phyloP scores from a whole-genome alignment of 2,329 filamentous ascomycete genomes.

The Xylariaceae sp. region DNA sequence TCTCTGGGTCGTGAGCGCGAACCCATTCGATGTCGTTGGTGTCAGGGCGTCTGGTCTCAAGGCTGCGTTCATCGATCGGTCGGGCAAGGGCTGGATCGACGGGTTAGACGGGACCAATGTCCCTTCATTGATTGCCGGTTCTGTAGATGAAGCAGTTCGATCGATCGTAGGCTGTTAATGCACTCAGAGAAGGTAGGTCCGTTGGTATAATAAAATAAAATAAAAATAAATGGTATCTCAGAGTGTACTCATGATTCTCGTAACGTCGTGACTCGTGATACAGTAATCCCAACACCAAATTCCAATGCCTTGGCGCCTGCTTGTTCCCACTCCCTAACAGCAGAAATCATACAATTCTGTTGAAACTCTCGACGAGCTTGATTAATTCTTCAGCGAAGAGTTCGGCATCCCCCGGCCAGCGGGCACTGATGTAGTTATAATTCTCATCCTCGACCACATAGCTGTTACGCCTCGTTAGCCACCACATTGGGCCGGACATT shows the following conservation, averaged over 20 bases:
- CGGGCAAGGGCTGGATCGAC: slow-evolving; percentile 62
- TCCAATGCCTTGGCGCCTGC: too few species aligned
- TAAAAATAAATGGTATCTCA: slow-evolving; percentile 6
- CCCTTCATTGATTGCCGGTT: slow-evolving; percentile 52
- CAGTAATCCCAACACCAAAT: background rate
- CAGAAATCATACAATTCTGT: slow-evolving; percentile 24
- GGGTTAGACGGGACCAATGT: slow-evolving; percentile 45
- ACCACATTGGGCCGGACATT: background rate
- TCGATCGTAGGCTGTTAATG: slow-evolving; percentile 29
- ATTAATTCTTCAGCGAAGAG: slow-evolving; percentile 41
- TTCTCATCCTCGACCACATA: slow-evolving; percentile 47
- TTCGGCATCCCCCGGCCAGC: slow-evolving; percentile 43
- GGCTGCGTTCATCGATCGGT: slow-evolving; percentile 64
- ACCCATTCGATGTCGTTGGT: slow-evolving; percentile 69
- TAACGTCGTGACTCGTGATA: slow-evolving; percentile 13
- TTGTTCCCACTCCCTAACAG: background rate
- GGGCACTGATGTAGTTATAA: slow-evolving; percentile 48
- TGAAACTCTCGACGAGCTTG: slow-evolving; percentile 37
- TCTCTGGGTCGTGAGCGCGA: slow-evolving; percentile 67
- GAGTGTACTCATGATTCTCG: slow-evolving; percentile 5
- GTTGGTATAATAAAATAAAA: slow-evolving; percentile 7
- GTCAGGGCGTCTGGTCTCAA: slow-evolving; percentile 58
- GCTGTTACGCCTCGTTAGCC: slow-evolving; percentile 26
- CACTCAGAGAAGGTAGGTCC: background rate
- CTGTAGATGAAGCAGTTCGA: slow-evolving; percentile 54